phyloP scores from a whole-genome alignment of 2,329 filamentous ascomycete genomes.

The Penicillium sp. region DNA sequence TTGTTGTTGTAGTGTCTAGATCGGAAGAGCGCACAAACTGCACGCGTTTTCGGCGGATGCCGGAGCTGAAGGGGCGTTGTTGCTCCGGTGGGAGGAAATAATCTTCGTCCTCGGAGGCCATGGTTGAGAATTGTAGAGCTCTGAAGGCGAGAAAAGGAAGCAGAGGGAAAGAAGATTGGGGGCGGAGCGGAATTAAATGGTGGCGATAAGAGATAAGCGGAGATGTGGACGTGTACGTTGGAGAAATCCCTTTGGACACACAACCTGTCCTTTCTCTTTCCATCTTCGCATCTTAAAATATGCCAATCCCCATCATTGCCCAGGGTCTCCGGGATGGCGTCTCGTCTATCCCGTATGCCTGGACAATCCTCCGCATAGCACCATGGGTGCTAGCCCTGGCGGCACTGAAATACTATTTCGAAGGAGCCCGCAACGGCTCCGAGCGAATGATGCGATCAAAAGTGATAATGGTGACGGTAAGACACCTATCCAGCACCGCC shows the following conservation, averaged over 20 bases:
- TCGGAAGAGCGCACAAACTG: constrained; percentile 58
- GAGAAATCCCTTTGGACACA: constrained; percentile 6
- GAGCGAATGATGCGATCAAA: constrained; percentile 90
- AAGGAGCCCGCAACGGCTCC: constrained; percentile 69
- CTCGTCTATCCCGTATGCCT: constrained; percentile 54
- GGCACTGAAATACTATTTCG: constrained; percentile 71
- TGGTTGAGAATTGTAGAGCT: constrained; percentile 11
- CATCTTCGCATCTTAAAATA: constrained; percentile 35
- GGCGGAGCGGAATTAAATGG: constrained; percentile 1
- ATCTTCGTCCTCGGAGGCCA: constrained; percentile 52
- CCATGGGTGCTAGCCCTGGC: constrained; percentile 55
- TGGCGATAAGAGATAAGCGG: constrained; percentile 24
- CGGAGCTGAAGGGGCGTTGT: constrained; percentile 61
- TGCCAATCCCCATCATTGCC: constrained; percentile 63
- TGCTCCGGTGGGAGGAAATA: constrained; percentile 60
- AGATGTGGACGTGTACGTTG: constrained; percentile 4
- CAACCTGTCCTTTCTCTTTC: constrained; percentile 7
- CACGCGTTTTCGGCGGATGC: constrained; percentile 62
- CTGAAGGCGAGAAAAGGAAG: background rate
- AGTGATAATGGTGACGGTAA: constrained; percentile 85
- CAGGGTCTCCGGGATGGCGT: constrained; percentile 57
- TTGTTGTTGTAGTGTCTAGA: constrained; percentile 32
- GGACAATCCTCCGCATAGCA: constrained; percentile 53
- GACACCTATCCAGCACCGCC: constrained; percentile 10
- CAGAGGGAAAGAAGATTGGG: background rate